phyloP scores from a whole-genome alignment of 768 basidiomycete genomes.

The Chalciporus piperatus region DNA sequence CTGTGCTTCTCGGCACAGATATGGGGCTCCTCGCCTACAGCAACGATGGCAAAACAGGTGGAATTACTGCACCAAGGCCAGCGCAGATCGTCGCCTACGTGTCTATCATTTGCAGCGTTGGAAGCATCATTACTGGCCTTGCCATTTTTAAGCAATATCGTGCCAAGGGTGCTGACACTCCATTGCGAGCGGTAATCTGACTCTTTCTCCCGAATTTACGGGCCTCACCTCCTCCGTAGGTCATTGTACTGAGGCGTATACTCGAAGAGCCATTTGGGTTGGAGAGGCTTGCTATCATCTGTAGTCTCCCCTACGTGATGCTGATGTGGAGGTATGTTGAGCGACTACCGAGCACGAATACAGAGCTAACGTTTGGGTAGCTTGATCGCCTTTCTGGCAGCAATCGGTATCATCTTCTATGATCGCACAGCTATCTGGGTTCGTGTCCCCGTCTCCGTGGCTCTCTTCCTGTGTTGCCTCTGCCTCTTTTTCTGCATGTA shows the following conservation, averaged over 20 bases:
- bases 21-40: slow-evolving; percentile 23
- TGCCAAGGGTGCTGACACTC: slow-evolving; percentile 31
- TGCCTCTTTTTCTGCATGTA: slow-evolving; percentile 31
- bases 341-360: not conserved
- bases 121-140: slow-evolving; percentile 30
- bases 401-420: slow-evolving; percentile 34
- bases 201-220: not conserved
- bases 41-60: slow-evolving; percentile 1
- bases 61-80: slow-evolving; percentile 9
- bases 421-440: slow-evolving; percentile 18
- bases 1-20: slow-evolving; percentile 27
- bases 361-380: slow-evolving; percentile 18
- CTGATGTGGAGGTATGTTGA: slow-evolving; percentile 38
- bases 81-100: slow-evolving; percentile 27
- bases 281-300: slow-evolving; percentile 39
- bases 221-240: slow-evolving; percentile 13
- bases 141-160: slow-evolving; percentile 33
- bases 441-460: slow-evolving; percentile 25
- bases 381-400: slow-evolving; percentile 32
- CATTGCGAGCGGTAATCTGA: slow-evolving; percentile 25
- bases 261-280: slow-evolving; percentile 26
- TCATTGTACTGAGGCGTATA: slow-evolving; percentile 27
- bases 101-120: slow-evolving; percentile 28
- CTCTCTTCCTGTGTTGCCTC: slow-evolving; percentile 20
- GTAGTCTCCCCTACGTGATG: slow-evolving; percentile 39